Base-by-base conservation (phyloP, 129 eudicot species). In the Helichrysum umbraculigerum region DNA sequence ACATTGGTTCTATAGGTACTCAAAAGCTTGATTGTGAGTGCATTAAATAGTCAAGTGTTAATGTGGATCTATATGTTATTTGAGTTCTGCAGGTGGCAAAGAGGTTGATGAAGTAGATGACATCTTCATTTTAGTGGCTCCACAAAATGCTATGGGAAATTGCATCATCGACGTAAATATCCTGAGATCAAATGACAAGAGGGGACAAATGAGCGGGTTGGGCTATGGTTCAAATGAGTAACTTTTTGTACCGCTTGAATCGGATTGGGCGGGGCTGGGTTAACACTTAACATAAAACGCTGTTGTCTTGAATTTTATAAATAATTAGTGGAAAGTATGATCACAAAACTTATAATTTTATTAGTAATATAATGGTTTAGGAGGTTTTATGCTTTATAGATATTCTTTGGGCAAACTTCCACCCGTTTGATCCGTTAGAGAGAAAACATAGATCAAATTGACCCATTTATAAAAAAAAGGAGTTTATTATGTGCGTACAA, bases 91-190 rank as follows among this genome's bases (percentile, higher is more conserved):
- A 94, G 98, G 99, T 66, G 96, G 81, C 78, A 78, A 86, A 39
- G 99, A 95, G 80, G 99, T 95, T 59, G 94, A 85, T 11, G 97
- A 95, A 80, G 86, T 82, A 67, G 97, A 91, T 85, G 99, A 91
- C 82, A 85, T 95, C 81, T 95, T 89, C 84, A 95, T 95, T 72
- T 78, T 95, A 75, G 90, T 95, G 78, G 99, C 99, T 87, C 99
- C 99, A 41, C 99, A 95, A 86, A 95, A 95, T 95, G 97, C 99
- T 34, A 86, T 95, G 76, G 99, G 99, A 73, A 95, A 95, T 77
- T 95, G 99, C 77, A 95, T 95, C 71, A 91, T 95, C n/a, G 96
- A 83, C 81, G 99, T 95, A 77, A 87, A 82, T 21, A 52, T 39
- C 41, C 28, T 54, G 3, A 63, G 50, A 66, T 56, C 39, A 30